Percentiles rank a stretch among this genome's conserved stretches.
Conservation (phyloP, 495 filamentous ascomycete genomes). For the Neurospora tetrasperma region DNA sequence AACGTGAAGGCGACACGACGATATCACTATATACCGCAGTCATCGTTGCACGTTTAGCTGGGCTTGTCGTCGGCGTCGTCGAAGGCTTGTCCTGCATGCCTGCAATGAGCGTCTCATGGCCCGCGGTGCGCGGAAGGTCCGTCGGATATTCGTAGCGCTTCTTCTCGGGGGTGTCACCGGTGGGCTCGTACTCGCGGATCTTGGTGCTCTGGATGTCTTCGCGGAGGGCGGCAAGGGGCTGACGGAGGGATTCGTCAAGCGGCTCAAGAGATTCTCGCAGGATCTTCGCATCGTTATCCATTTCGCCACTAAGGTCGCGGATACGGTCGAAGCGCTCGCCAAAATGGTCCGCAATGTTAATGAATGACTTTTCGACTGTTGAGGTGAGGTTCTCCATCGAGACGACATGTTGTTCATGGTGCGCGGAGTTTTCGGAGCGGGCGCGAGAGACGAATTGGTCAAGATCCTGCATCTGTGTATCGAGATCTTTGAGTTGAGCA, state of each 20-base stretch:
- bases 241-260: constrained; percentile 48
- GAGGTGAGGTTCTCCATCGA: constrained; percentile 51
- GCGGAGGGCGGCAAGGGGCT: constrained; percentile 61
- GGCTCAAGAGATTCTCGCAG: constrained; percentile 47
- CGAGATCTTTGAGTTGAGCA: constrained; percentile 77
- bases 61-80: constrained; percentile 15
- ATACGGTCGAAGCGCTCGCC: constrained; percentile 50
- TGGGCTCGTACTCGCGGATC: constrained; percentile 69
- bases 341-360: constrained; percentile 55
- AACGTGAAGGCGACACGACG: constrained; percentile 16
- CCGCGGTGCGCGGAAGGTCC: constrained; percentile 62
- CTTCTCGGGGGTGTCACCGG: constrained; percentile 79
- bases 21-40: constrained; percentile 28
- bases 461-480: constrained; percentile 73
- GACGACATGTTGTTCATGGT: constrained; percentile 53
- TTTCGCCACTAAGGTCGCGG: constrained; percentile 51
- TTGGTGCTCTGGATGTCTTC: constrained; percentile 47
- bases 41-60: background rate
- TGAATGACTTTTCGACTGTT: constrained; percentile 61
- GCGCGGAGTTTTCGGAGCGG: constrained; percentile 65
- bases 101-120: constrained; percentile 57
- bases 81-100: constrained; percentile 35
- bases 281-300: constrained; percentile 41
- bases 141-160: constrained; percentile 64
- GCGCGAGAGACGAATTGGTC: constrained; percentile 86